These are phyloP conservation scores for Puccinia novopanici DNA, from an alignment of 1,284 basidiomycete genomes.

Conservation along the genomic window DNA sequence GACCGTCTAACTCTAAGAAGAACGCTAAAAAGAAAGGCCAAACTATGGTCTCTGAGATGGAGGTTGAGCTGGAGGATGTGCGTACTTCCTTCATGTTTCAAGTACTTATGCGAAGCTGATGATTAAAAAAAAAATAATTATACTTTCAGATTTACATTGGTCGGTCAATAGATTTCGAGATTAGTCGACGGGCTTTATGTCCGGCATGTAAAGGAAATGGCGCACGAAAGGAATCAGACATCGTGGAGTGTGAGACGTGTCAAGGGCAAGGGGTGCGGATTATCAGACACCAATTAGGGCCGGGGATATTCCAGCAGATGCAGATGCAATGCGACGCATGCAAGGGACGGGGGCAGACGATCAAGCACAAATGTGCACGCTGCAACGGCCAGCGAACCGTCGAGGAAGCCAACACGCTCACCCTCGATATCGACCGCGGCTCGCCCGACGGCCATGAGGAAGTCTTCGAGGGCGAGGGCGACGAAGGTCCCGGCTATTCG, in stretches of 20 bases:
- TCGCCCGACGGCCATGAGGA: conserved; percentile 89
- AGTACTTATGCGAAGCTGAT: conserved; percentile 13
- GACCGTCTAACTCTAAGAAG: conserved; percentile 59
- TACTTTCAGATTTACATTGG: conserved; percentile 47
- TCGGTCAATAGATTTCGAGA: conserved; percentile 69
- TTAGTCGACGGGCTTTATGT: conserved; percentile 83
- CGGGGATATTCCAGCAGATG: conserved; percentile 61
- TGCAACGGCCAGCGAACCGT: conserved; percentile 80
- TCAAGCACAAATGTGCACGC: conserved; percentile 71
- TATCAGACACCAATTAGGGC: conserved; percentile 87
- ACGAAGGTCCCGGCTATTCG: conserved; percentile 89
- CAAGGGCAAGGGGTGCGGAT: conserved; percentile 80
- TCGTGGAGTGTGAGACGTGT: conserved; percentile 77
- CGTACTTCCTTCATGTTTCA: conserved; percentile 35
- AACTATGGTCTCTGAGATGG: conserved; percentile 79
- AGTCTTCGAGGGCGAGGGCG: conserved; percentile 86
- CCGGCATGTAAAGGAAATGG: conserved; percentile 90
- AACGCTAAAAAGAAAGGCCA: conserved; percentile 78
- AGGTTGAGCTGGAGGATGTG: conserved; percentile 81
- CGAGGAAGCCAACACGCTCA: conserved; percentile 67
- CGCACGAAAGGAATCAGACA: conserved; percentile 79
- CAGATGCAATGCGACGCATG: conserved; percentile 65
- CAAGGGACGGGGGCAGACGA: conserved; percentile 75
- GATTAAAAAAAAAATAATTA: background rate
- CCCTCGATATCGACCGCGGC: conserved; percentile 77